phyloP scores from a whole-genome alignment of 768 basidiomycete species.

The Pleurotus salmoneostramineus region DNA sequence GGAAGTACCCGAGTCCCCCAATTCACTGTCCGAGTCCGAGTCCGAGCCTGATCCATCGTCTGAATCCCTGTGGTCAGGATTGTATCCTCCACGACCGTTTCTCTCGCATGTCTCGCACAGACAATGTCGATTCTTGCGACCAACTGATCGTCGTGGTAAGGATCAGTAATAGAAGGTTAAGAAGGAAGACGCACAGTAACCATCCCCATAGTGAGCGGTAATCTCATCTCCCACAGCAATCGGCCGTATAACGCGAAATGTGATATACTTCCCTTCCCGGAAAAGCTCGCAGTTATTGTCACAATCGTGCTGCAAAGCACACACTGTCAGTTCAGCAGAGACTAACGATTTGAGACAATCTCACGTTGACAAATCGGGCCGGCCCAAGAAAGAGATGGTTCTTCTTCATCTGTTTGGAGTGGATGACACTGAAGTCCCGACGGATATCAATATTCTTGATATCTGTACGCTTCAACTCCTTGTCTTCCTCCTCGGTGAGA shows the following conservation, averaged over 20 bases:
- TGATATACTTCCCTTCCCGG: slow-evolving; percentile 86
- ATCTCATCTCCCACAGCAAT: slow-evolving; percentile 84
- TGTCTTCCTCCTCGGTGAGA: slow-evolving; percentile 80
- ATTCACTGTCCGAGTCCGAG: slow-evolving; percentile 44
- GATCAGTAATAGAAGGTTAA: no score
- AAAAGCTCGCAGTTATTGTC: slow-evolving; percentile 87
- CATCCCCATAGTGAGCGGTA: slow-evolving; percentile 87
- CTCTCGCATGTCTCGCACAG: slow-evolving; percentile 86
- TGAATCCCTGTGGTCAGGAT: slow-evolving; percentile 48
- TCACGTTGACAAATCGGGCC: slow-evolving; percentile 89
- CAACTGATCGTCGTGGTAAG: slow-evolving; percentile 35
- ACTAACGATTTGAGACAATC: slow-evolving; percentile 20
- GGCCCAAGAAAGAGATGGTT: slow-evolving; percentile 89
- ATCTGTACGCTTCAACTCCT: slow-evolving; percentile 81
- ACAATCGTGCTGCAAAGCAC: slow-evolving; percentile 70
- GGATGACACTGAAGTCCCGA: slow-evolving; percentile 87
- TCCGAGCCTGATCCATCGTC: slow-evolving; percentile 44
- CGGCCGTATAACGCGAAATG: slow-evolving; percentile 77
- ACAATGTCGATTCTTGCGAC: slow-evolving; percentile 68
- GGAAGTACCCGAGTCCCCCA: slow-evolving; percentile 29
- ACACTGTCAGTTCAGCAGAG: slow-evolving; percentile 11
- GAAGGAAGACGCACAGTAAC: slow-evolving; percentile 65
- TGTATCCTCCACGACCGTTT: slow-evolving; percentile 72
- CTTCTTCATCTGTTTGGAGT: slow-evolving; percentile 89
- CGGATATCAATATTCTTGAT: slow-evolving; percentile 73